Evolutionary conservation across 129 eudicot genomes (phyloP).

Genomic region (Erigeron canadensis): DNA sequence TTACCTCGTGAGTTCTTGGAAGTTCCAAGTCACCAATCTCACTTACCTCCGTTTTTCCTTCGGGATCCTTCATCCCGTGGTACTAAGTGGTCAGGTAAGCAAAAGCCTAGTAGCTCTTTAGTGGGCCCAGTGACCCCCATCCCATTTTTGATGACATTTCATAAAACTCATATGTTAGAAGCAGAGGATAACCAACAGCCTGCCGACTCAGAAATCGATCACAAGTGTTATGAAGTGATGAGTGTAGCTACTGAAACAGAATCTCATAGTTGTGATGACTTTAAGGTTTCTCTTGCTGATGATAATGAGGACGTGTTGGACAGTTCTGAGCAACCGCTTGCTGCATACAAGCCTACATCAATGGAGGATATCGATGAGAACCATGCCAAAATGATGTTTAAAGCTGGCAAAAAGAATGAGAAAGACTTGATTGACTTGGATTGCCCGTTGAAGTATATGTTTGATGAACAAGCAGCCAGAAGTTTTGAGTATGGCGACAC

Average conservation of each 20-base stretch:
- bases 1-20: constrained; percentile 48
- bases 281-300: constrained; percentile 63
- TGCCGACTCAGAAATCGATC: constrained; percentile 40
- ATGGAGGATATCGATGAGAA: too few species aligned
- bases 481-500: too few species aligned
- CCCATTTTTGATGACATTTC: constrained; percentile 43
- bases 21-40: constrained; percentile 41
- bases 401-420: too few species aligned
- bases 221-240: constrained; percentile 43
- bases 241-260: constrained; percentile 26
- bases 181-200: constrained; percentile 34
- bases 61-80: constrained; percentile 57
- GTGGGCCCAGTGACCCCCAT: constrained; percentile 68
- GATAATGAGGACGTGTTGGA: constrained; percentile 12
- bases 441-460: too few species aligned
- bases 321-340: too few species aligned
- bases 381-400: too few species aligned
- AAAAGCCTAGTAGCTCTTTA: constrained; percentile 34
- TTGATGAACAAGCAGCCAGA: too few species aligned
- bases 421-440: too few species aligned
- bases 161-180: constrained; percentile 36
- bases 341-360: too few species aligned
- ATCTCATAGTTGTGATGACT: constrained; percentile 23
- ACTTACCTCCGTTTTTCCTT: constrained; percentile 58
- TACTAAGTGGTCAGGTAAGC: constrained; percentile 55